Evolutionary conservation across 2,329 filamentous ascomycete species (phyloP).

Genomic region (Colletotrichum sp.): DNA sequence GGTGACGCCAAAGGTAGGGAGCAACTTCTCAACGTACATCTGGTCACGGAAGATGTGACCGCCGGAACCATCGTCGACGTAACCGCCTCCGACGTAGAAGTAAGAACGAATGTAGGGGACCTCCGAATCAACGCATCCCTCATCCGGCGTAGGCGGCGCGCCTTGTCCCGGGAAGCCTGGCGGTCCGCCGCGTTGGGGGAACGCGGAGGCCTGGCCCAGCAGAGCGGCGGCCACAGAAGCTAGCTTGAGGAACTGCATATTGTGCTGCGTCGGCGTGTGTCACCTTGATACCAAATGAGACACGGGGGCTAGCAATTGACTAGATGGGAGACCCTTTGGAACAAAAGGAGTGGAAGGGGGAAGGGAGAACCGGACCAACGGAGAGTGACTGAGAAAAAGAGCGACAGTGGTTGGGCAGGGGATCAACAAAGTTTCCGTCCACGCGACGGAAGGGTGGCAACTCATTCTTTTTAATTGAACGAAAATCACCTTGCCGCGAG

Average conservation of each 20-base stretch:
- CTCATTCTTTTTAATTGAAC: conserved; percentile 12
- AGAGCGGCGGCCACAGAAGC: conserved; percentile 5
- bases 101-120: conserved; percentile 27
- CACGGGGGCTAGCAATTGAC: not conserved
- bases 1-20: conserved; percentile 31
- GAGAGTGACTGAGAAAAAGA: conserved; percentile 1
- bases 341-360: not conserved
- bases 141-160: not conserved
- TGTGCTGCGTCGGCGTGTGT: not conserved
- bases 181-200: not conserved
- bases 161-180: not conserved
- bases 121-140: conserved; percentile 6
- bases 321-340: not conserved
- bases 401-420: conserved; percentile 12
- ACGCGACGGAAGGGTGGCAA: not conserved
- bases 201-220: conserved; percentile 7
- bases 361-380: not conserved
- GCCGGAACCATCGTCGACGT: conserved; percentile 32
- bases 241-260: conserved; percentile 16
- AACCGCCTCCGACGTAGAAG: conserved; percentile 43
- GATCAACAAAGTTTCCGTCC: conserved; percentile 2
- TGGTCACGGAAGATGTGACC: conserved; percentile 43
- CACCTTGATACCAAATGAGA: not conserved
- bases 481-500: not conserved
- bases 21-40: conserved; percentile 59